phyloP scores from a whole-genome alignment of 2,329 filamentous ascomycete genomes.

The Huntiella savannae region DNA sequence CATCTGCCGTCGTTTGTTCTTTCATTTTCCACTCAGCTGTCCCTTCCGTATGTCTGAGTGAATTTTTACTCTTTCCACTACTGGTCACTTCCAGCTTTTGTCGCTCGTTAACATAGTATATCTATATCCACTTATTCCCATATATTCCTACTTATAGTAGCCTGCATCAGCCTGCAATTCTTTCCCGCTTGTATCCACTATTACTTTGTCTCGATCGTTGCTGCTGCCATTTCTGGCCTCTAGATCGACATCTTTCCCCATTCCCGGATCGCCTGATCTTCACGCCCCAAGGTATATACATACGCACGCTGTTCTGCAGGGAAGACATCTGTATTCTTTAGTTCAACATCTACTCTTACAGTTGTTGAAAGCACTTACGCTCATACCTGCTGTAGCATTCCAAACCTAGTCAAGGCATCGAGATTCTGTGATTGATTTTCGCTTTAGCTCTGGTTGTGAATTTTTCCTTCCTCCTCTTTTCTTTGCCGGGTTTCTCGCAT shows the following conservation, averaged over 20 bases:
- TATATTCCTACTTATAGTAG: not conserved
- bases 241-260: not conserved
- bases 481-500: too few species aligned
- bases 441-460: too few species aligned
- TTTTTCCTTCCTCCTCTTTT: too few species aligned
- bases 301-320: not conserved
- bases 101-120: too few species aligned
- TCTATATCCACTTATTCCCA: not conserved
- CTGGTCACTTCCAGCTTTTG: too few species aligned
- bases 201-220: not conserved
- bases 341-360: not conserved
- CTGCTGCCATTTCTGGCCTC: not conserved
- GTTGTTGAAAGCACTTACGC: not conserved
- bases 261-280: not conserved
- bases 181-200: not conserved
- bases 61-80: too few species aligned
- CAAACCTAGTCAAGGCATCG: not conserved
- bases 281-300: not conserved
- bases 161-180: not conserved
- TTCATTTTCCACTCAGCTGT: too few species aligned
- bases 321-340: not conserved
- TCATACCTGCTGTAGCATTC: not conserved
- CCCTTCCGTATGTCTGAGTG: too few species aligned
- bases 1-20: too few species aligned
- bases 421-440: too few species aligned